phyloP scores from a whole-genome alignment of 768 basidiomycete species.

The Tremella mesenterica region DNA sequence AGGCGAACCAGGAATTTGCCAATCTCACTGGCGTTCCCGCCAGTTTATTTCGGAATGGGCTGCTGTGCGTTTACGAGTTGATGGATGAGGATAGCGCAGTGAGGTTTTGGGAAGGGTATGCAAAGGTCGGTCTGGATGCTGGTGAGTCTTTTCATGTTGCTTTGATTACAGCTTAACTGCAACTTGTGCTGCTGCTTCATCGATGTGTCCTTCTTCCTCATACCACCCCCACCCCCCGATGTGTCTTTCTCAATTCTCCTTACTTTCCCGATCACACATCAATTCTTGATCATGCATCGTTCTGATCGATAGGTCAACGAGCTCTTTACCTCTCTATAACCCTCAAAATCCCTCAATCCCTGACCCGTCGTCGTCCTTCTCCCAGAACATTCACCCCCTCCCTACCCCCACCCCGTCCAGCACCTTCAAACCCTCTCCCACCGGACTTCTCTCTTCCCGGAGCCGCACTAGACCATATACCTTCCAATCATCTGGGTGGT shows the following conservation, averaged over 20 bases:
- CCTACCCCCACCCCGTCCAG: not conserved
- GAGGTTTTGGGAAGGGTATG: conserved; percentile 99
- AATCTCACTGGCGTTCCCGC: conserved; percentile 56
- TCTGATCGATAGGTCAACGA: conserved; percentile 23
- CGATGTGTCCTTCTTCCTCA: not conserved
- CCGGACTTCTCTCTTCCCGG: conserved; percentile 11
- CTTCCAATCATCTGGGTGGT: not conserved
- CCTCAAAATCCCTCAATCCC: conserved; percentile 34
- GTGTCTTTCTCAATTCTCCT: no score
- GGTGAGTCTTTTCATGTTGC: conserved; percentile 12
- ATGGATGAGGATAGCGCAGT: conserved; percentile 97
- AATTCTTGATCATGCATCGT: not conserved
- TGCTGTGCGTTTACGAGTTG: conserved; percentile 90
- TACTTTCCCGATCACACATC: not conserved
- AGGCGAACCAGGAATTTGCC: conserved; percentile 91
- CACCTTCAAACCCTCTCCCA: not conserved
- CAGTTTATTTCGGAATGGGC: conserved; percentile 63
- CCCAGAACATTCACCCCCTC: not conserved
- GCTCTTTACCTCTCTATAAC: conserved; percentile 37
- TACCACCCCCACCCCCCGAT: no score
- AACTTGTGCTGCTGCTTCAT: not conserved
- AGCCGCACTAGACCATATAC: no score
- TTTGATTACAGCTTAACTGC: not conserved
- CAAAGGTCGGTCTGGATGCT: conserved; percentile 46
- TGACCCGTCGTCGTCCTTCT: conserved; percentile 18